Evolutionary conservation across 2,329 filamentous ascomycete genomes (phyloP).

Genomic region (Beauveria sp.): DNA sequence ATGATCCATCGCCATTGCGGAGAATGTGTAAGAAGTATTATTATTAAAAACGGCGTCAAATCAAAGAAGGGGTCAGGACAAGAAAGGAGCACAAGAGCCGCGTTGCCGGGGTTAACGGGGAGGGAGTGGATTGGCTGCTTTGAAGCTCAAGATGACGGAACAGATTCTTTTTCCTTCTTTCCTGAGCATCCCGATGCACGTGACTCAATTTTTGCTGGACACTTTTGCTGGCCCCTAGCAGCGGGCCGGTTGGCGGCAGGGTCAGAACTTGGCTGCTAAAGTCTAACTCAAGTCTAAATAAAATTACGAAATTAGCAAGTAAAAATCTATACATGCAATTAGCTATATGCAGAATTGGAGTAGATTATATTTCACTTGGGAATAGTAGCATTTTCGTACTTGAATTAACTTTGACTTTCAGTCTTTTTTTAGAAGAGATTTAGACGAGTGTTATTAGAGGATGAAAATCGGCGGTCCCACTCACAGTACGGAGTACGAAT

Average conservation of each 20-base stretch:
- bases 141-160: conserved; percentile 9
- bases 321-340: too few species aligned
- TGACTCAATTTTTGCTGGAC: background rate
- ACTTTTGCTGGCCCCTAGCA: background rate
- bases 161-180: conserved; percentile 10
- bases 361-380: too few species aligned
- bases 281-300: too few species aligned
- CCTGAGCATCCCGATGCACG: conserved; percentile 1
- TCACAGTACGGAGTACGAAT: too few species aligned
- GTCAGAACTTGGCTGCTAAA: too few species aligned
- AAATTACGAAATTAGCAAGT: too few species aligned
- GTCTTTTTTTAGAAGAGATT: too few species aligned
- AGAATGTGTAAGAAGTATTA: background rate
- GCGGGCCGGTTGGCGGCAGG: background rate
- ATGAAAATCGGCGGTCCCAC: too few species aligned
- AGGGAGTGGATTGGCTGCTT: conserved; percentile 2
- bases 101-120: background rate
- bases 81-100: background rate
- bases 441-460: too few species aligned
- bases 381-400: too few species aligned
- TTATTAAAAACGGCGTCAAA: conserved; percentile 1
- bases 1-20: conserved; percentile 66
- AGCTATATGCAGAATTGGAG: too few species aligned
- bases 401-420: too few species aligned
- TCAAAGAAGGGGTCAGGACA: background rate